Percentiles rank a stretch among this genome's conserved stretches.
These are phyloP conservation scores for Taphrina deformans DNA, from an alignment of 1,139 yeast species.

Conservation along the genomic window DNA sequence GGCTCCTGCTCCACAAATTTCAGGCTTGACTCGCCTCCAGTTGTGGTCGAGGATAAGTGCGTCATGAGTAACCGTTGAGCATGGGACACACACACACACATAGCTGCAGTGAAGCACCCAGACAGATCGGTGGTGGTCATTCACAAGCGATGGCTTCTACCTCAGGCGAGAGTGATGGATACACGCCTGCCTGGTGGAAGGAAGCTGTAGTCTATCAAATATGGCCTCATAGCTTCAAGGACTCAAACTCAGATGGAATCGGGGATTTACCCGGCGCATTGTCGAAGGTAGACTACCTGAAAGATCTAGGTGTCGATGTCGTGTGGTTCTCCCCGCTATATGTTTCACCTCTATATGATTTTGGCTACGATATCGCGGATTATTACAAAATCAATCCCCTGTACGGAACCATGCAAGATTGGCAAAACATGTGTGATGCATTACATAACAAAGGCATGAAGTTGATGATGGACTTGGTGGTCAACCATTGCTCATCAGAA, in stretches of 20 bases:
- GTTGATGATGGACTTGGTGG: constrained; percentile 58
- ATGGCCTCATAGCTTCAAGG: constrained; percentile 61
- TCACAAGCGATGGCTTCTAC: background rate
- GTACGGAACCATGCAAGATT: constrained; percentile 58
- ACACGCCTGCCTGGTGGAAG: constrained; percentile 54
- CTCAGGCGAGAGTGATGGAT: background rate
- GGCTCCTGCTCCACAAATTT: background rate
- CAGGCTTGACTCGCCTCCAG: too few relatives aligned
- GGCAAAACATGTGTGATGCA: constrained; percentile 54
- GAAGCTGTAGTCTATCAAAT: constrained; percentile 58
- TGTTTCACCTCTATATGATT: constrained; percentile 62
- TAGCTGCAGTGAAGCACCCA: too few relatives aligned
- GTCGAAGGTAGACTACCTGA: constrained; percentile 55
- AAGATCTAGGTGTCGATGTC: constrained; percentile 55
- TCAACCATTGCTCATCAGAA: constrained; percentile 60
- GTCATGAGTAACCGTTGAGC: too few relatives aligned
- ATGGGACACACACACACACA: too few relatives aligned
- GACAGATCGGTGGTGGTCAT: too few relatives aligned
- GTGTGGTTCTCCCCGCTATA: constrained; percentile 62
- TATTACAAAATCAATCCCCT: constrained; percentile 55
- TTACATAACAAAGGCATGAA: constrained; percentile 56
- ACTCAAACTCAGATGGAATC: constrained; percentile 56
- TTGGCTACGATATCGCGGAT: constrained; percentile 64
- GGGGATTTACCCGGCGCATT: constrained; percentile 61
- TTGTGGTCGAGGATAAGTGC: background rate